phyloP scores from a whole-genome alignment of 164 flowering plant species.

The Sextonia rubra region DNA sequence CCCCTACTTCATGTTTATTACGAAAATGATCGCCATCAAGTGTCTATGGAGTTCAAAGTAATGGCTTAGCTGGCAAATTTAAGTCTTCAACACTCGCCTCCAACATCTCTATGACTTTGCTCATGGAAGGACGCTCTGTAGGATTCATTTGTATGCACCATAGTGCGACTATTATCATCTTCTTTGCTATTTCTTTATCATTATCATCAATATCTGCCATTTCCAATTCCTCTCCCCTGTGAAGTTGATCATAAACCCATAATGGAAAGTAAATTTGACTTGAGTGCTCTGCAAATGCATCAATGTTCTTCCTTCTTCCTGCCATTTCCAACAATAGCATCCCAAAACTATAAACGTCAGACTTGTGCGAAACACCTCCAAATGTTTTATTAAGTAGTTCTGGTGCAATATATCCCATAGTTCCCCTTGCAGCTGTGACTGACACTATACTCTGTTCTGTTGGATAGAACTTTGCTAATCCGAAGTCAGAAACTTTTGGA shows the following conservation, averaged over 20 bases:
- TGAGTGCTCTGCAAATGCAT: constrained; percentile 1
- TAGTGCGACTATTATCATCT: not conserved
- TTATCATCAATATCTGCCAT: not conserved
- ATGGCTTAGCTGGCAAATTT: constrained; percentile 2
- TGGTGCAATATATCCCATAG: constrained; percentile 13
- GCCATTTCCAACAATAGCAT: constrained; percentile 8
- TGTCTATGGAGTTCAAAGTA: not conserved
- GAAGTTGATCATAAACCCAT: constrained; percentile 21
- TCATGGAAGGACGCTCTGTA: constrained; percentile 4
- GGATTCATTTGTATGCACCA: constrained; percentile 6
- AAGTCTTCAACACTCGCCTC: not conserved
- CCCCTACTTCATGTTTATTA: not conserved
- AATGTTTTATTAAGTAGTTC: constrained; percentile 1
- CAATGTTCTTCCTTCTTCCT: not conserved
- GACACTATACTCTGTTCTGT: not conserved
- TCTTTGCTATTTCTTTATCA: not conserved
- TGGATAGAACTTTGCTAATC: constrained; percentile 5
- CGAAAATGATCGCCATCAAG: not conserved
- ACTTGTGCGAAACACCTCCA: constrained; percentile 9
- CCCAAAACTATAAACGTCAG: constrained; percentile 10
- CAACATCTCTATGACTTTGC: not conserved
- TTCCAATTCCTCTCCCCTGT: constrained; percentile 7
- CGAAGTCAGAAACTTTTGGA: constrained; percentile 14
- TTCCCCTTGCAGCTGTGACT: not conserved
- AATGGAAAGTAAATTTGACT: constrained; percentile 24